Percentiles rank a stretch among this genome's conserved stretches.
These are phyloP conservation scores for Ophiobolus disseminans DNA, from an alignment of 2,329 filamentous ascomycete species.

Conservation along the genomic window DNA sequence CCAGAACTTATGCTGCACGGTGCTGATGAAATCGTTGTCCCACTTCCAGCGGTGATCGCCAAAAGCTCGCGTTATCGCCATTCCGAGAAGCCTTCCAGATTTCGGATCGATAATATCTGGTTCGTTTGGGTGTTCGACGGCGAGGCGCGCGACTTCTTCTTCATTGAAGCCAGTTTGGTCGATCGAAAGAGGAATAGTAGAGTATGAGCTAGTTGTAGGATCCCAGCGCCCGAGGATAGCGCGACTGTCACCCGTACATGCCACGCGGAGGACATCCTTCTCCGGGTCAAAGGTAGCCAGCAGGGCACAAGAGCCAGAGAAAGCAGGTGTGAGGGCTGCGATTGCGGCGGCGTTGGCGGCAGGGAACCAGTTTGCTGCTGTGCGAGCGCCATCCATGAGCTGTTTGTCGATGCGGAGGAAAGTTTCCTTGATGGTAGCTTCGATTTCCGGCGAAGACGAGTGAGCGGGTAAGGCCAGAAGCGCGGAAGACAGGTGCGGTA, in stretches of 20 bases:
- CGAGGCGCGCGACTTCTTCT: conserved; percentile 63
- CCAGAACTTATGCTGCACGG: conserved; percentile 57
- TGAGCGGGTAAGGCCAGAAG: conserved; percentile 40
- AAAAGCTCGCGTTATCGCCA: conserved; percentile 70
- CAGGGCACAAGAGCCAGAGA: conserved; percentile 68
- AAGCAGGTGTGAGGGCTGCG: conserved; percentile 45
- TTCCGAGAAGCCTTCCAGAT: conserved; percentile 66
- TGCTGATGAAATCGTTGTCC: conserved; percentile 57
- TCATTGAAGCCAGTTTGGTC: conserved; percentile 72
- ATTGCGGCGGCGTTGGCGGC: conserved; percentile 41
- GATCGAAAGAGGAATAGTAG: conserved; percentile 62
- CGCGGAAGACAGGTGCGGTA: conserved; percentile 52
- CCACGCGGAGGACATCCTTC: conserved; percentile 64
- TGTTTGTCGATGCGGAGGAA: conserved; percentile 66
- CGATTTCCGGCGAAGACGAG: conserved; percentile 57
- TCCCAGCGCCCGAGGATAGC: conserved; percentile 67
- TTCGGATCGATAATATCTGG: conserved; percentile 60
- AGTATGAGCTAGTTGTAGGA: conserved; percentile 55
- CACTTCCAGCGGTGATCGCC: conserved; percentile 75
- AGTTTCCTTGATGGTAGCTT: conserved; percentile 63
- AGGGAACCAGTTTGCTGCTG: conserved; percentile 49
- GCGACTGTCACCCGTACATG: conserved; percentile 71
- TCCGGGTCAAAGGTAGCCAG: conserved; percentile 67
- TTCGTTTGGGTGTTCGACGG: conserved; percentile 68
- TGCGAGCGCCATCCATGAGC: conserved; percentile 54